A percentile compares a stretch with the other conserved stretches of the same genome.
Conservation (phyloP, 2,329 filamentous ascomycete genomes). For the Paraphaeosphaeria minitans region DNA sequence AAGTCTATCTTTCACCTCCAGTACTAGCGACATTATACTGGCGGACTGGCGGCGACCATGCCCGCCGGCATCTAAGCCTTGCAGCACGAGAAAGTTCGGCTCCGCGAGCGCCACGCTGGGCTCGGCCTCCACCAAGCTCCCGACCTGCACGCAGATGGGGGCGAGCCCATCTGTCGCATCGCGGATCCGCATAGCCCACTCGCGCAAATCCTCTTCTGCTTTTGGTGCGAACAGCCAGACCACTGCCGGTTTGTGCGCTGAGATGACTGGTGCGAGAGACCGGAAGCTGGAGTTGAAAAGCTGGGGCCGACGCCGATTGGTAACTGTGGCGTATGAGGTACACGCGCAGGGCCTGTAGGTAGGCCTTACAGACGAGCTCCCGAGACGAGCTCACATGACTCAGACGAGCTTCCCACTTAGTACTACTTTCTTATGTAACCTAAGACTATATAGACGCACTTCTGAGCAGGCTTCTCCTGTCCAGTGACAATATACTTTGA, state of each 20-base stretch:
- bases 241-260: constrained; percentile 59
- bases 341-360: no score
- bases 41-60: constrained; percentile 58
- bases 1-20: constrained; percentile 56
- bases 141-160: constrained; percentile 64
- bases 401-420: no score
- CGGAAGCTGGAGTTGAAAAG: constrained; percentile 54
- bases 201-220: constrained; percentile 37
- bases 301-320: constrained; percentile 65
- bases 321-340: no score
- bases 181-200: constrained; percentile 37
- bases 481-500: no score
- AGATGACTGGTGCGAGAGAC: constrained; percentile 57
- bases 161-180: constrained; percentile 39
- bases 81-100: constrained; percentile 63
- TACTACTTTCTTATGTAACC: no score
- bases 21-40: constrained; percentile 61
- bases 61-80: constrained; percentile 67
- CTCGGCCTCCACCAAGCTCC: constrained; percentile 61
- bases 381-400: no score
- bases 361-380: no score
- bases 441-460: no score
- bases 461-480: no score
- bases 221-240: constrained; percentile 70
- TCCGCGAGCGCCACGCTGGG: constrained; percentile 54